phyloP scores from a whole-genome alignment of 2,329 filamentous ascomycete genomes.

The Aspergillus melleus region DNA sequence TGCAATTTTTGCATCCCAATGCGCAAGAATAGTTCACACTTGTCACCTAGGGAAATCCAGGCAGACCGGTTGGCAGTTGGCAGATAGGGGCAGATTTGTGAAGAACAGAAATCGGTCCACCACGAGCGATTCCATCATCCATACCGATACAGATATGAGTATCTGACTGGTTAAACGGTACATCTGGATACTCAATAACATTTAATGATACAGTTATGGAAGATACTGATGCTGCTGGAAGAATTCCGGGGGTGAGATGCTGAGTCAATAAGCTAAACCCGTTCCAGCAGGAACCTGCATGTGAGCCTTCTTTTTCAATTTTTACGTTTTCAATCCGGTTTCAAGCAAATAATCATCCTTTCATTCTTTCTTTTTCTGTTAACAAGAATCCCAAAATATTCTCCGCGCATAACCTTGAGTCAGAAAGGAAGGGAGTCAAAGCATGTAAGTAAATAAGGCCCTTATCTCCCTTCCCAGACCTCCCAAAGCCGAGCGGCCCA shows the following conservation, averaged over 20 bases:
- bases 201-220: neutral
- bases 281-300: neutral
- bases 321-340: neutral
- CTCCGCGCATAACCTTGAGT: neutral
- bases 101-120: neutral
- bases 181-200: neutral
- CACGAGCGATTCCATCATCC: neutral
- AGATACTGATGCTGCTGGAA: neutral
- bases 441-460: neutral
- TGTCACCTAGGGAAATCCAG: neutral
- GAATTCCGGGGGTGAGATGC: neutral
- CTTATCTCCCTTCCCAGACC: neutral
- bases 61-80: neutral
- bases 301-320: neutral
- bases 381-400: neutral
- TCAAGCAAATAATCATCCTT: neutral
- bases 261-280: neutral
- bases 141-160: neutral
- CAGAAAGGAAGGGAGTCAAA: neutral
- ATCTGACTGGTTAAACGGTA: neutral
- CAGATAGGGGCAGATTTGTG: neutral
- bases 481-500: neutral
- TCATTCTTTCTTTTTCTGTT: no score
- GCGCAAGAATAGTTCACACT: neutral
- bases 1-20: neutral